These are phyloP conservation scores for Boletus barrowsii DNA, from an alignment of 768 basidiomycete species.

Conservation along the genomic window DNA sequence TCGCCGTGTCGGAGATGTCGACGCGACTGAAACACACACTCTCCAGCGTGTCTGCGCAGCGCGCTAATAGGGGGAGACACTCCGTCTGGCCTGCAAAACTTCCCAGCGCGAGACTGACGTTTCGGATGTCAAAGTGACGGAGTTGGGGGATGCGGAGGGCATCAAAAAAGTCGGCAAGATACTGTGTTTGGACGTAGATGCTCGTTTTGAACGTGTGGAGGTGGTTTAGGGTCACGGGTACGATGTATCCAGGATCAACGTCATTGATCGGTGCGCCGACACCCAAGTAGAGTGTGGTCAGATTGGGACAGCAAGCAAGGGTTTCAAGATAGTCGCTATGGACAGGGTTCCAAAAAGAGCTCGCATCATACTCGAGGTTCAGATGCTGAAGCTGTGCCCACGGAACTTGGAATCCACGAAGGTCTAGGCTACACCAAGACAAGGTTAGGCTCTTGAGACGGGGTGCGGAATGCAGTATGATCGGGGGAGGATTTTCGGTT, in stretches of 20 bases:
- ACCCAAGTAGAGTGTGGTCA: conserved; percentile 27
- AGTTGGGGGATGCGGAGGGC: conserved; percentile 24
- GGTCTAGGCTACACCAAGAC: conserved; percentile 29
- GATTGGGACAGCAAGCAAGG: conserved; percentile 26
- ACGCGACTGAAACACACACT: conserved; percentile 21
- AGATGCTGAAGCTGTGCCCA: conserved; percentile 29
- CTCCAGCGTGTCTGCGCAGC: conserved; percentile 30
- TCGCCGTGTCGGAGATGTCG: conserved; percentile 18
- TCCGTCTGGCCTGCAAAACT: conserved; percentile 25
- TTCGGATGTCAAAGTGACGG: conserved; percentile 26
- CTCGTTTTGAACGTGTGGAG: conserved; percentile 27
- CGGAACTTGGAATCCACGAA: conserved; percentile 24
- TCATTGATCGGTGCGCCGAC: conserved; percentile 20
- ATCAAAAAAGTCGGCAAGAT: conserved; percentile 26
- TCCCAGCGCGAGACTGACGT: conserved; percentile 29
- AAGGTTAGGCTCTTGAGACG: conserved; percentile 26
- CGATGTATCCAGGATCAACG: conserved; percentile 7
- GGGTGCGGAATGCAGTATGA: conserved; percentile 26
- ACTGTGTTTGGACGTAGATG: conserved; percentile 27
- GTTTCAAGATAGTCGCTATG: conserved; percentile 28
- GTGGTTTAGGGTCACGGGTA: conserved; percentile 25
- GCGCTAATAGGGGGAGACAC: conserved; percentile 25
- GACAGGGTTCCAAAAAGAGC: conserved; percentile 27
- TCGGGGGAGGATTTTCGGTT: conserved; percentile 23
- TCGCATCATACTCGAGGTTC: conserved; percentile 28